Evolutionary conservation across 176 grass and related monocot species (phyloP).

Genomic region (Tuctoria greenei): DNA sequence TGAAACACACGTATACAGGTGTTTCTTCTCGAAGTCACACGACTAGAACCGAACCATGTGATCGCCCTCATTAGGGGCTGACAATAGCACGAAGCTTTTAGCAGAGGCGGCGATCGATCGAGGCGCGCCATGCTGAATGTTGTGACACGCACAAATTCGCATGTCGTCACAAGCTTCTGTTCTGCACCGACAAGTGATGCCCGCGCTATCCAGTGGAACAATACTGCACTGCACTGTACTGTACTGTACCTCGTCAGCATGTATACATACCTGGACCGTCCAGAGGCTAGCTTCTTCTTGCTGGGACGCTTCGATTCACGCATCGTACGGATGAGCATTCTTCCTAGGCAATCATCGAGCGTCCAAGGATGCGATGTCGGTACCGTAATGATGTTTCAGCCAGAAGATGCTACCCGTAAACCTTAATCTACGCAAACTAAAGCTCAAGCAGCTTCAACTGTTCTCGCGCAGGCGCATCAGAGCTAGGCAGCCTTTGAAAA

Average conservation of each 20-base stretch:
- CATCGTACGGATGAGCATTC: background rate
- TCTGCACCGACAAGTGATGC: too few species aligned
- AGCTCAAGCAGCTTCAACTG: background rate
- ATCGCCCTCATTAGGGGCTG: too few species aligned
- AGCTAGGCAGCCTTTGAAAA: background rate
- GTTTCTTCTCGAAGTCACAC: background rate
- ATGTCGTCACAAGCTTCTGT: background rate
- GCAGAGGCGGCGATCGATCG: background rate
- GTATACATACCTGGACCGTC: background rate
- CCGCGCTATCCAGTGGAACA: too few species aligned
- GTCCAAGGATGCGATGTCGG: conserved; percentile 19
- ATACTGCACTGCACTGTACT: too few species aligned
- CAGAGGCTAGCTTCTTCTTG: background rate
- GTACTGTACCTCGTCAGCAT: background rate
- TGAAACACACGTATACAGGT: too few species aligned
- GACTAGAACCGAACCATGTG: background rate
- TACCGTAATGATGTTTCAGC: conserved; percentile 16
- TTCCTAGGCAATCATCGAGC: background rate
- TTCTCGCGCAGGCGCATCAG: background rate
- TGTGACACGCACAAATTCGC: background rate
- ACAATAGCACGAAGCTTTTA: too few species aligned
- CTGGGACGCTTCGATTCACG: background rate
- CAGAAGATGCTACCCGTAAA: conserved; percentile 33
- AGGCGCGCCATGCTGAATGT: background rate
- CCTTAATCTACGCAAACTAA: conserved; percentile 36